Evolutionary conservation across 140 eudicot species (phyloP), one percentile per base, ranked within the genome.

Genomic region (Flaveria floridana): DNA sequence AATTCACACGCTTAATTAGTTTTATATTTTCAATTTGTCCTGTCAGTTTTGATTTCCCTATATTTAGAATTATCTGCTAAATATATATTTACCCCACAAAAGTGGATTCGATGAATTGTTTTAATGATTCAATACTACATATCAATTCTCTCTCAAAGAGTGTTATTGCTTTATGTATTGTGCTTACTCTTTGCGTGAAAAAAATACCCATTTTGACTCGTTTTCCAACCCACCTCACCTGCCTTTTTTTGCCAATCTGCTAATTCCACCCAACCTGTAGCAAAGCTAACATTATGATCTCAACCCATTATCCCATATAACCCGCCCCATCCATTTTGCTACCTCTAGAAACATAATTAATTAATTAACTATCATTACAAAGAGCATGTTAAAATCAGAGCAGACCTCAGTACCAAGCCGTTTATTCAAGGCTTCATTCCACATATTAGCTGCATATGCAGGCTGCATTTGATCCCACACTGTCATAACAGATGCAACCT

Each of bases 401-500:
- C 50, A 5, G 21, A 89, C 96, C 96, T 86, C 19, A 53, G 96
- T 90, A 68, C 95, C 97, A 77, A 93, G 96, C 62, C 98, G 86
- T 65, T 88, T 93, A 85, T 93, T 93, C 83, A 93, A 79, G 75
- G 98, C 97, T 82, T 93, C 97, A 52, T 90, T 88, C 98, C 97
- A 93, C 91, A 93, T 80, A 71, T 86, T 93, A 65, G 91, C 91
- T 30, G 98, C 98, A 81, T 90, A 93, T 21, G 82, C 89, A 68
- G 98, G 97, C 81, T 88, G 88, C 76, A 93, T 62, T 39, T 93
- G 98, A 58, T 74, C 88, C 97, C 96, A 93, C 65, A 85, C 85
- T 6, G 89, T 85, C 97, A 93, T 93, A 68, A 90, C 88, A 58
- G 98, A 93, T 76, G 98, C 98, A 76, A 93, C 93, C 98, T 90